Conservation (phyloP, 306 rosid species). For the Fagus sylvatica region DNA sequence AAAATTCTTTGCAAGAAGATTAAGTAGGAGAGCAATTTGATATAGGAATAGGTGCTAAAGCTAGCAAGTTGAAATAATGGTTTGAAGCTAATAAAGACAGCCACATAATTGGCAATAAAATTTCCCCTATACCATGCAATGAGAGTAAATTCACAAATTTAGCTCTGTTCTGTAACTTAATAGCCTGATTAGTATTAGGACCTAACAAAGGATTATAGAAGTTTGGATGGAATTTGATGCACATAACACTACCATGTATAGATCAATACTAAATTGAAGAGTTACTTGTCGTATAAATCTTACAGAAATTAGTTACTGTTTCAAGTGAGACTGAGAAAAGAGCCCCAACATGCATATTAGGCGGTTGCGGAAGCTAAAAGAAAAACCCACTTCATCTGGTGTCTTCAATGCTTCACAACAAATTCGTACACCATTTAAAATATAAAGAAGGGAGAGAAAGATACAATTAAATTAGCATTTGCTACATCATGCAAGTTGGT, state of each 20-base stretch:
- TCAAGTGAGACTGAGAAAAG: too few species aligned
- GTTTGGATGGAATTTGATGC: not conserved
- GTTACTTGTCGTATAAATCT: not conserved
- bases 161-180: not conserved
- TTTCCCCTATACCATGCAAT: not conserved
- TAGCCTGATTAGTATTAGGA: not conserved
- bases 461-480: not conserved
- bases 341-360: too few species aligned
- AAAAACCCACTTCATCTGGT: too few species aligned
- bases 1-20: not conserved
- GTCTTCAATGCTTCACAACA: too few species aligned
- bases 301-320: not conserved
- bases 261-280: not conserved
- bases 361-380: too few species aligned
- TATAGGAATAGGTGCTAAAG: not conserved
- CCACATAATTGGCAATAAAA: conserved; percentile 15
- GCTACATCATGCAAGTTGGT: not conserved
- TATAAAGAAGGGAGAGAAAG: not conserved
- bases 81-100: not conserved
- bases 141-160: not conserved
- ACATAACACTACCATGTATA: not conserved
- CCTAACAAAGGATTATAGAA: not conserved
- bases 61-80: not conserved
- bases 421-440: not conserved
- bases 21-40: not conserved